A percentile compares a stretch with the other conserved stretches of the same genome.
phyloP scores from a whole-genome alignment of 2,329 filamentous ascomycete genomes.

The Fusarium sp. region DNA sequence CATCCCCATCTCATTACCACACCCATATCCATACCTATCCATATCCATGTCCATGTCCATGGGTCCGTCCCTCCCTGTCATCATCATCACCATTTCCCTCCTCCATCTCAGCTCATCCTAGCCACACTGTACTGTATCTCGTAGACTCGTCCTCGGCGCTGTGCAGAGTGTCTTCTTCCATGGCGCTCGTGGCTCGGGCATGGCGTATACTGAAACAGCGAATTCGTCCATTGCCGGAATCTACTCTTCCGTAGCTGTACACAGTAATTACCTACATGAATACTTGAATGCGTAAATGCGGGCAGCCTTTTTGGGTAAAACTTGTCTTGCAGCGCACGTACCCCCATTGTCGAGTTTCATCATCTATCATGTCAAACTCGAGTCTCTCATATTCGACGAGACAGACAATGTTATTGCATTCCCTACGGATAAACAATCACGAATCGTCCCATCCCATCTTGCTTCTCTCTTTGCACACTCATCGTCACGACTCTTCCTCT shows the following conservation, averaged over 20 bases:
- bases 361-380: constrained; percentile 35
- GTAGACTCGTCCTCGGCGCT: no score
- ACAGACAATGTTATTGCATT: neutral
- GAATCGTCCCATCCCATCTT: constrained; percentile 9
- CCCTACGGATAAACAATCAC: neutral
- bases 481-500: constrained; percentile 12
- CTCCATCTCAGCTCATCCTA: neutral
- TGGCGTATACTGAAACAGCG: constrained; percentile 23
- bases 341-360: constrained; percentile 21
- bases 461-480: constrained; percentile 2
- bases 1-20: neutral
- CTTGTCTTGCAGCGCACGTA: neutral
- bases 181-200: neutral
- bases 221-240: constrained; percentile 28
- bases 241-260: constrained; percentile 10
- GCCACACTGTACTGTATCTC: neutral
- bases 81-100: neutral
- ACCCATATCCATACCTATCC: constrained; percentile 5
- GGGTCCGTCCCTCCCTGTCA: constrained; percentile 4
- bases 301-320: constrained; percentile 20
- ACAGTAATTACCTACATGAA: no score
- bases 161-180: no score
- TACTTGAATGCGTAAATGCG: constrained; percentile 14
- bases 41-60: constrained; percentile 1
- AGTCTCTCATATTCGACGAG: no score